Evolutionary conservation across 768 basidiomycete species (phyloP), one percentile per base, ranked within the genome.

Genomic region (Leccinum variicolor): DNA sequence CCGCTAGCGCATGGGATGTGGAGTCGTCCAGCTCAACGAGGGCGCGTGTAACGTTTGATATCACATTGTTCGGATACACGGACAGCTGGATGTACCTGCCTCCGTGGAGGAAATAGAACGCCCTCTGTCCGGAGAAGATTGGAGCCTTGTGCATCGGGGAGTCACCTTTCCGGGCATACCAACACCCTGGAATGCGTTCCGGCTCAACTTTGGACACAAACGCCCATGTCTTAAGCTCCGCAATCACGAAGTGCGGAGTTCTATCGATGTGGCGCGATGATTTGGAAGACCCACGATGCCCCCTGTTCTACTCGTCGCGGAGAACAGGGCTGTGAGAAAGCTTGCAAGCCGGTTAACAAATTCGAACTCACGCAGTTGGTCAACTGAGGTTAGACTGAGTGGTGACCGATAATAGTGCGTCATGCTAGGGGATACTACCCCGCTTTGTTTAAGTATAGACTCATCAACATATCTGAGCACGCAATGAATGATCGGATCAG

Each of bases 101-200:
- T 19, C 86, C 86, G 59, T 89, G 87, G n/a, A 89, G 68, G 49
- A 74, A 73, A 64, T 82, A 82, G n/a, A 85, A 66, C 4, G 86
- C 77, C 60, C 82, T 84, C 68, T 85, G 83, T 21, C 80, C 81
- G 1, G 75, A 74, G 48, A 64, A 68, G 4, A 81, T 77, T 1
- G 75, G 58, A 23, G 52, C 43, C 3, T 57, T 74, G 69, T 36
- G 75, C 77, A 49, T 75, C 61, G 25, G 68, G 56, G 50, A 75
- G 4, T 66, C 60, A 2, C 75, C 77, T 28, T 71, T 68, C 64
- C 78, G 80, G 67, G 80, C 76, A 21, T 76, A 69, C 83, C 83
- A 84, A 63, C 85, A 86, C 7, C 82, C 84, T 14, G 84, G 81
- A 39, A 86, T 74, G 34, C 74, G 74, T 47, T 75, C 67, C 0